Evolutionary conservation across 129 eudicot species (phyloP).

Genomic region (Dittrichia graveolens): DNA sequence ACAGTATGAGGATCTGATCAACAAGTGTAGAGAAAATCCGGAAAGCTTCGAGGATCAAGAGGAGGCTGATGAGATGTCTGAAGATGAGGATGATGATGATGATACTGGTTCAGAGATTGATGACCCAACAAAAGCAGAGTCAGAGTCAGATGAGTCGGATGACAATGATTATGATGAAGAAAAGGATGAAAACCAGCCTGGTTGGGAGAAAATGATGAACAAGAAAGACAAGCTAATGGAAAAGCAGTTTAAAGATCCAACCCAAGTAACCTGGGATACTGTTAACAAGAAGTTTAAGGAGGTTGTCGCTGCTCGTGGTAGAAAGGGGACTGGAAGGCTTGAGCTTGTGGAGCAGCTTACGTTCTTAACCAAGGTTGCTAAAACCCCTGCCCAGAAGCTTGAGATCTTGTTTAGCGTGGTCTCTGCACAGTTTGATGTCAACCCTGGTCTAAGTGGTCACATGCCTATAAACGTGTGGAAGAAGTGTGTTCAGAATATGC

Average conservation of each 20-base stretch:
- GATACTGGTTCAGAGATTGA: constrained; percentile 52
- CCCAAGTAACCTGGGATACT: constrained; percentile 84
- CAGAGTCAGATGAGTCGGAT: constrained; percentile 42
- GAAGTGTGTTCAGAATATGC: constrained; percentile 87
- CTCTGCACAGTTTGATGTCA: constrained; percentile 95
- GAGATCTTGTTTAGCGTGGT: constrained; percentile 84
- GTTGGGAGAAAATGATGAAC: constrained; percentile 71
- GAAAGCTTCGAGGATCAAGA: constrained; percentile 62
- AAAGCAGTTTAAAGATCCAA: constrained; percentile 87
- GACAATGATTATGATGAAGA: constrained; percentile 47
- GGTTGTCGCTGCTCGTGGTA: constrained; percentile 83
- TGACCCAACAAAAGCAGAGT: constrained; percentile 36
- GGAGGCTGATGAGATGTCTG: constrained; percentile 46
- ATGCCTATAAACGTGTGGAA: constrained; percentile 93
- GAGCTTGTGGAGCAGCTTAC: constrained; percentile 96
- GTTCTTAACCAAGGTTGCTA: constrained; percentile 77
- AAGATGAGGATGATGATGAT: constrained; percentile 49
- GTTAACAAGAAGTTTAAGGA: constrained; percentile 91
- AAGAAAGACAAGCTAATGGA: constrained; percentile 83
- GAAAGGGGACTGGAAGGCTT: constrained; percentile 83
- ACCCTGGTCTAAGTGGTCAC: constrained; percentile 81
- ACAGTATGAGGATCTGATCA: constrained; percentile 74
- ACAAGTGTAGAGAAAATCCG: constrained; percentile 73
- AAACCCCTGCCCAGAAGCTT: constrained; percentile 97
- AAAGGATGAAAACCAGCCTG: constrained; percentile 43